Conservation (phyloP, 2,329 filamentous ascomycete genomes). For the Monosporascus sp. region DNA sequence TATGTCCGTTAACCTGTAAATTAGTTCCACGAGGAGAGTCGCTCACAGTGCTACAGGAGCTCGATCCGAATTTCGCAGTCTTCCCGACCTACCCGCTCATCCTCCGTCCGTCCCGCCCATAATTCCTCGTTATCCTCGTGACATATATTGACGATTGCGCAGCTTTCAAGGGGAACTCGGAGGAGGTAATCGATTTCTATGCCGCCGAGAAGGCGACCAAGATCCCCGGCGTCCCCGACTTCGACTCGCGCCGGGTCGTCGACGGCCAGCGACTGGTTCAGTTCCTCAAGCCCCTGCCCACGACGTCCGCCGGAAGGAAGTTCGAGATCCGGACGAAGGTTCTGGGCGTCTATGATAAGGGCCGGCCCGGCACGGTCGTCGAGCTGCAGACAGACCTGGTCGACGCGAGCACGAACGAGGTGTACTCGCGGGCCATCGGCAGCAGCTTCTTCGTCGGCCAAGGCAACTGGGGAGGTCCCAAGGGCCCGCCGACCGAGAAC, state of each 20-base stretch:
- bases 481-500: slow-evolving; percentile 74
- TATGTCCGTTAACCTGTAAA: slow-evolving; percentile 50
- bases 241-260: slow-evolving; percentile 69
- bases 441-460: slow-evolving; percentile 78
- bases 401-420: slow-evolving; percentile 61
- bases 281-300: slow-evolving; percentile 70
- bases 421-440: slow-evolving; percentile 64
- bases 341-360: slow-evolving; percentile 85
- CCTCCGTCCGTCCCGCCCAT: slow-evolving; percentile 77
- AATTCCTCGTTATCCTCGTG: slow-evolving; percentile 61
- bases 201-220: slow-evolving; percentile 57
- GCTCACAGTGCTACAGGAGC: slow-evolving; percentile 53
- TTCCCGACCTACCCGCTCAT: slow-evolving; percentile 87
- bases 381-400: slow-evolving; percentile 76
- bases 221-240: slow-evolving; percentile 71
- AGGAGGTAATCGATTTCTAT: slow-evolving; percentile 84
- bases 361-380: slow-evolving; percentile 73
- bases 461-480: slow-evolving; percentile 80
- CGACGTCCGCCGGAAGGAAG: slow-evolving; percentile 62
- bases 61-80: slow-evolving; percentile 78
- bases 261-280: slow-evolving; percentile 80
- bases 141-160: slow-evolving; percentile 4
- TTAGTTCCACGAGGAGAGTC: background rate
- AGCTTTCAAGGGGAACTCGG: slow-evolving; percentile 71
- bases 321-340: slow-evolving; percentile 76